Evolutionary conservation across 2,329 filamentous ascomycete species (phyloP).

Genomic region (Setomelanomma holmii): DNA sequence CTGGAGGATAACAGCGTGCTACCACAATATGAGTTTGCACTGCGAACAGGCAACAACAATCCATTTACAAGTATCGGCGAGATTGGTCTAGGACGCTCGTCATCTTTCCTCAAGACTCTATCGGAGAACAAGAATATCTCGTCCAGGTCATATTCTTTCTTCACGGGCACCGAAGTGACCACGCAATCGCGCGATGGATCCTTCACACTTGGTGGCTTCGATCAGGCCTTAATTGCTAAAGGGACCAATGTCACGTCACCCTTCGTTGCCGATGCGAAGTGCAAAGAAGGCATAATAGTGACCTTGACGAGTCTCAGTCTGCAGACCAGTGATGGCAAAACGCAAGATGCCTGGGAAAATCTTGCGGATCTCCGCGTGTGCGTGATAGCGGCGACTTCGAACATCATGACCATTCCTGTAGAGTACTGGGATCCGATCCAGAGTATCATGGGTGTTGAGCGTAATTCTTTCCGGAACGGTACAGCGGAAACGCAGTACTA

Average conservation of each 20-base stretch:
- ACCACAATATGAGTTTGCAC: conserved; percentile 7
- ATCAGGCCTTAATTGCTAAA: conserved; percentile 4
- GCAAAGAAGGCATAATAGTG: conserved; percentile 12
- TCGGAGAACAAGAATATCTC: conserved; percentile 5
- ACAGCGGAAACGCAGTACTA: conserved; percentile 4
- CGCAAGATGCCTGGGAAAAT: conserved; percentile 2
- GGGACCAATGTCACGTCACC: conserved; percentile 1
- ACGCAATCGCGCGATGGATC: conserved; percentile 12
- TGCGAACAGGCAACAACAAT: background rate
- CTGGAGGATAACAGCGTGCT: conserved; percentile 1
- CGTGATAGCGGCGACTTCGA: conserved; percentile 7
- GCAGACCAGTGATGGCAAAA: background rate
- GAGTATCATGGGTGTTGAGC: conserved; percentile 7
- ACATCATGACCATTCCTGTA: conserved; percentile 9
- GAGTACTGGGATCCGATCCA: conserved; percentile 9
- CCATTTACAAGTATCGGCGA: conserved; percentile 2
- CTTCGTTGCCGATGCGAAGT: conserved; percentile 3
- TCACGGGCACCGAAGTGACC: conserved; percentile 15
- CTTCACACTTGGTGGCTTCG: conserved; percentile 12
- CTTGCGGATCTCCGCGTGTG: conserved; percentile 3
- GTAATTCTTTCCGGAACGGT: conserved; percentile 1
- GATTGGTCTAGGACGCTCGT: conserved; percentile 8
- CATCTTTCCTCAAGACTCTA: conserved; percentile 6
- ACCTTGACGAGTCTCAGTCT: conserved; percentile 7
- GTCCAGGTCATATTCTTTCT: conserved; percentile 10